Evolutionary conservation across 768 basidiomycete genomes (phyloP).

Genomic region (Strobilomyces echinocephalus): DNA sequence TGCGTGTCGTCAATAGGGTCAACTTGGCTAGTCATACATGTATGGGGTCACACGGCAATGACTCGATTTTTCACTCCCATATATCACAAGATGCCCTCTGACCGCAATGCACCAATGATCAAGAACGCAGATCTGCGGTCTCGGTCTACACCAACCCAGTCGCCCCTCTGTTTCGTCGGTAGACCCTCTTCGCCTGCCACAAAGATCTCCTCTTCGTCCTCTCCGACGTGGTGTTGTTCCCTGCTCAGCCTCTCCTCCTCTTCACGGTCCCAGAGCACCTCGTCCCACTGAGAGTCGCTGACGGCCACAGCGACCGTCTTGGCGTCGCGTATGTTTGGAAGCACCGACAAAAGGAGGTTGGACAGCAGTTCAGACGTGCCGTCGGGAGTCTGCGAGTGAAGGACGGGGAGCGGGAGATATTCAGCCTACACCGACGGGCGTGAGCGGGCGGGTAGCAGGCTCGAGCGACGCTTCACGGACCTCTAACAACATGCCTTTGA

Average conservation of each 20-base stretch:
- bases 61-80: background rate
- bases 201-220: constrained; percentile 51
- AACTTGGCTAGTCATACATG: background rate
- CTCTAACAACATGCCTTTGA: constrained; percentile 84
- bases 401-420: constrained; percentile 70
- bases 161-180: constrained; percentile 46
- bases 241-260: constrained; percentile 43
- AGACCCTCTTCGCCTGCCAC: constrained; percentile 56
- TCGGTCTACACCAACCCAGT: constrained; percentile 76
- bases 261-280: constrained; percentile 72
- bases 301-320: constrained; percentile 75
- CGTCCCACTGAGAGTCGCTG: constrained; percentile 75
- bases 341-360: constrained; percentile 66
- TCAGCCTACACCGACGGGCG: constrained; percentile 56
- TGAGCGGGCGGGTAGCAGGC: constrained; percentile 4
- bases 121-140: constrained; percentile 76
- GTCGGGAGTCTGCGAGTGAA: constrained; percentile 59
- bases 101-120: constrained; percentile 70
- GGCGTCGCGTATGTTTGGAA: constrained; percentile 69
- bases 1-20: background rate
- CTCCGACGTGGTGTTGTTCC: constrained; percentile 16
- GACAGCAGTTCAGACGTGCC: constrained; percentile 72
- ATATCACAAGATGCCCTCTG: constrained; percentile 59
- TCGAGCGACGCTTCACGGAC: constrained; percentile 32
- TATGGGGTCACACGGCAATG: background rate